Evolutionary conservation across 768 basidiomycete species (phyloP).

Genomic region (Cystofilobasidium bisporidii): DNA sequence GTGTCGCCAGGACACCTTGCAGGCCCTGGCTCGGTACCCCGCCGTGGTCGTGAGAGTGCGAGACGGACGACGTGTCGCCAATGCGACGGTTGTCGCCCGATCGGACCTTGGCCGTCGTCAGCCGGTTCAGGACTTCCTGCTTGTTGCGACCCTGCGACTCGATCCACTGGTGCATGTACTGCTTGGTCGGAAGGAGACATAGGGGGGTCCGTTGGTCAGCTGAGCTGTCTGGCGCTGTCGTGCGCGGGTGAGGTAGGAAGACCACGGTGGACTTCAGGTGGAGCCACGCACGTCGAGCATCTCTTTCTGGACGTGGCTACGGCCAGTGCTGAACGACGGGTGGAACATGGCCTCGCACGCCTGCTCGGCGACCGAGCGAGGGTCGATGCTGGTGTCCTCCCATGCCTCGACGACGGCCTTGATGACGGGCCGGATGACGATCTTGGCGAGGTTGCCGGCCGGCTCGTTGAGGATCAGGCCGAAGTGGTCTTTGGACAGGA

Average conservation of each 20-base stretch:
- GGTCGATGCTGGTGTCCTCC: conserved; percentile 20
- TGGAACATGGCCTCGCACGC: conserved; percentile 21
- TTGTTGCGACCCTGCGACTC: conserved; percentile 18
- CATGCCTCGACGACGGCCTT: conserved; percentile 14
- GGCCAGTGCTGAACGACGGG: conserved; percentile 1
- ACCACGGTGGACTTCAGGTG: too few relatives aligned
- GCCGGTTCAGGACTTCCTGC: conserved; percentile 17
- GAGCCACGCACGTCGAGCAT: conserved; percentile 11
- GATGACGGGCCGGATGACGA: conserved; percentile 18
- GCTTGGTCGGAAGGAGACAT: neutral
- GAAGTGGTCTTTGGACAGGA: conserved; percentile 28
- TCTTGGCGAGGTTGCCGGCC: conserved; percentile 22
- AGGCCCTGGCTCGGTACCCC: conserved; percentile 23
- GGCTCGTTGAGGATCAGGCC: conserved; percentile 29
- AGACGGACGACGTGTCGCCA: conserved; percentile 13
- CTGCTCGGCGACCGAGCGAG: conserved; percentile 11
- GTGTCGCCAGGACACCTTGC: conserved; percentile 20
- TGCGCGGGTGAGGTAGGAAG: too few relatives aligned
- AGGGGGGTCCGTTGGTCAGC: neutral
- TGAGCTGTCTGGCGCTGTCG: too few relatives aligned
- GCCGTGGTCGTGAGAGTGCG: conserved; percentile 20
- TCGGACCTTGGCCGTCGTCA: conserved; percentile 16
- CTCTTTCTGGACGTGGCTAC: conserved; percentile 21
- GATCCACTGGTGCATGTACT: conserved; percentile 23
- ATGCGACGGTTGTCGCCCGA: conserved; percentile 22